These are phyloP conservation scores for Hura crepitans DNA, from an alignment of 441 rosid species.

Conservation along the genomic window DNA sequence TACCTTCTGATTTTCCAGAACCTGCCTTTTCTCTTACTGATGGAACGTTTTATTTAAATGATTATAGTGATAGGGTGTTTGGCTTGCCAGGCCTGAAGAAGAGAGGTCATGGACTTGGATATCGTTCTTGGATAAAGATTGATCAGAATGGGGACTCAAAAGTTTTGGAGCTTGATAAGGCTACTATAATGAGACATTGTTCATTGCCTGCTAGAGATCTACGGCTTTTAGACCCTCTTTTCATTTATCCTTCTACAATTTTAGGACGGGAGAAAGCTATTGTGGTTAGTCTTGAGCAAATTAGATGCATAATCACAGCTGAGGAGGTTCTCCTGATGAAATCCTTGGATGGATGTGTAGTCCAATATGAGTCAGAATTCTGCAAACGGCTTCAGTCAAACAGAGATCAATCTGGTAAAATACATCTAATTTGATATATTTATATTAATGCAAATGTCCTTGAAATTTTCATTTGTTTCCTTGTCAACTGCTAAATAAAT, in stretches of 20 bases:
- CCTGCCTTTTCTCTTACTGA: slow-evolving; percentile 30
- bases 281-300: slow-evolving; percentile 86
- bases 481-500: slow-evolving; percentile 7
- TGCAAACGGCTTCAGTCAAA: slow-evolving; percentile 71
- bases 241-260: slow-evolving; percentile 84
- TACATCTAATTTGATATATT: not conserved
- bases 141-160: slow-evolving; percentile 62
- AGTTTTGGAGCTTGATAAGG: slow-evolving; percentile 78
- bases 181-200: slow-evolving; percentile 86
- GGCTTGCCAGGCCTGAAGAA: slow-evolving; percentile 58
- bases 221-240: slow-evolving; percentile 89
- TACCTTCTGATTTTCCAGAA: slow-evolving; percentile 33
- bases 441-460: slow-evolving; percentile 3
- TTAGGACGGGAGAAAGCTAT: slow-evolving; percentile 91
- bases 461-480: not conserved
- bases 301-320: slow-evolving; percentile 87
- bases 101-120: slow-evolving; percentile 81
- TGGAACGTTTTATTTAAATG: slow-evolving; percentile 42
- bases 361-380: slow-evolving; percentile 69
- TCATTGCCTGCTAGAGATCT: slow-evolving; percentile 90
- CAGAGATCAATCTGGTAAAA: slow-evolving; percentile 57
- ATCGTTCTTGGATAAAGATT: slow-evolving; percentile 92
- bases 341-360: slow-evolving; percentile 68
- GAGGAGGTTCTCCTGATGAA: slow-evolving; percentile 92
- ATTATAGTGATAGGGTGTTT: slow-evolving; percentile 38